phyloP scores from a whole-genome alignment of 768 basidiomycete genomes.

The Russula dissimulans region DNA sequence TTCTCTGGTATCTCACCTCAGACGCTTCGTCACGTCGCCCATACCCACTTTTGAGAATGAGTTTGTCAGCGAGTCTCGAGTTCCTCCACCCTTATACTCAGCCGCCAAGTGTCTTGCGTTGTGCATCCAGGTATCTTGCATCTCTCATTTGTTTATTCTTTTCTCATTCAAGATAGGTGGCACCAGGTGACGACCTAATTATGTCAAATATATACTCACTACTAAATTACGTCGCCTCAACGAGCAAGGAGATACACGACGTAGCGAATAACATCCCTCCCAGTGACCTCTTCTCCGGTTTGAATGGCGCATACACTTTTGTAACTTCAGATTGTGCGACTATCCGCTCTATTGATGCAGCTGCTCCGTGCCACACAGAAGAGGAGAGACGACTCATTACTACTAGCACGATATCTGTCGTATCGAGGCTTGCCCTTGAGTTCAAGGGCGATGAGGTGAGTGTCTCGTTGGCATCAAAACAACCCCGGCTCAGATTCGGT shows the following conservation, averaged over 20 bases:
- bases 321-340: conserved; percentile 35
- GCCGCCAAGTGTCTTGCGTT: conserved; percentile 86
- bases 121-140: conserved; percentile 63
- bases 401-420: conserved; percentile 87
- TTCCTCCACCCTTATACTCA: conserved; percentile 70
- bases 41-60: conserved; percentile 82
- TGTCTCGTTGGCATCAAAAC: not conserved
- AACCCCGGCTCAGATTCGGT: not conserved
- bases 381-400: conserved; percentile 80
- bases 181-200: conserved; percentile 79
- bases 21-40: conserved; percentile 83
- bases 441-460: conserved; percentile 75
- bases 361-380: conserved; percentile 60
- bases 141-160: not conserved
- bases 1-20: conserved; percentile 65
- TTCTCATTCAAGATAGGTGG: conserved; percentile 40
- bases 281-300: conserved; percentile 16
- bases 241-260: conserved; percentile 68
- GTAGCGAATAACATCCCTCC: conserved; percentile 33
- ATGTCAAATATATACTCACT: conserved; percentile 97
- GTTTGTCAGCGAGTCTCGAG: conserved; percentile 61
- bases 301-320: conserved; percentile 18
- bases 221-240: conserved; percentile 81
- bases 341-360: conserved; percentile 50
- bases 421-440: conserved; percentile 80